Conservation (phyloP, 2,329 filamentous ascomycete genomes). For the Pseudocercospora pini-densiflorae region DNA sequence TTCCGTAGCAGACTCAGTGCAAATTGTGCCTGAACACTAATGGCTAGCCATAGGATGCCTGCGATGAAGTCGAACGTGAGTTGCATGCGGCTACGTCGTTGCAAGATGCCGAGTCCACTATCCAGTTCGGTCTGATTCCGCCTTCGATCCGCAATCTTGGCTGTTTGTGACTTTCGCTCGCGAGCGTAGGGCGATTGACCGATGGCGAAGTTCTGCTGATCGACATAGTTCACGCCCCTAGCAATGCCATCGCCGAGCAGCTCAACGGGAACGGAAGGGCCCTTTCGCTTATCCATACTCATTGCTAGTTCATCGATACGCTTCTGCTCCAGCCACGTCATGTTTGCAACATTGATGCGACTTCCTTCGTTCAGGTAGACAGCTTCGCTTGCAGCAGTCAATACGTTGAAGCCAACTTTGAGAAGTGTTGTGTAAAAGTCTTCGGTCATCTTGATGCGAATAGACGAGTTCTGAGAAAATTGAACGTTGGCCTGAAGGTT, state of each 20-base stretch:
- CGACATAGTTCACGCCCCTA: slow-evolving; percentile 39
- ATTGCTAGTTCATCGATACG: slow-evolving; percentile 75
- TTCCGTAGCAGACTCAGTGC: slow-evolving; percentile 59
- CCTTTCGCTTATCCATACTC: slow-evolving; percentile 44
- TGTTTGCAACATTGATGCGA: slow-evolving; percentile 70
- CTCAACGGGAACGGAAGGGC: slow-evolving; percentile 47
- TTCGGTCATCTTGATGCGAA: slow-evolving; percentile 82
- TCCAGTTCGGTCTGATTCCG: slow-evolving; percentile 41
- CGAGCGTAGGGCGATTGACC: slow-evolving; percentile 63
- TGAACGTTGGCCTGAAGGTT: slow-evolving; percentile 95
- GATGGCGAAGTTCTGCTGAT: slow-evolving; percentile 39
- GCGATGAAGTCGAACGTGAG: slow-evolving; percentile 76
- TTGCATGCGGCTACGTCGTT: slow-evolving; percentile 78
- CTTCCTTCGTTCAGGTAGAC: slow-evolving; percentile 93
- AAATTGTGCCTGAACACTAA: slow-evolving; percentile 62
- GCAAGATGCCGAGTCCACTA: slow-evolving; percentile 76
- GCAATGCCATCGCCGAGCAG: slow-evolving; percentile 48
- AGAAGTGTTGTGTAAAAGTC: slow-evolving; percentile 94
- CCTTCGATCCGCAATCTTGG: slow-evolving; percentile 28
- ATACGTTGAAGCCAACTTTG: slow-evolving; percentile 81
- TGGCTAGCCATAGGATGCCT: slow-evolving; percentile 70
- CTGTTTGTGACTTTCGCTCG: slow-evolving; percentile 61
- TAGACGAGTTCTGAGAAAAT: slow-evolving; percentile 65
- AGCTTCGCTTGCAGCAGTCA: slow-evolving; percentile 93
- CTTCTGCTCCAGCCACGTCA: slow-evolving; percentile 93